These are phyloP conservation scores for Gossypium schwendimanii DNA, from an alignment of 441 rosid species.

Conservation along the genomic window DNA sequence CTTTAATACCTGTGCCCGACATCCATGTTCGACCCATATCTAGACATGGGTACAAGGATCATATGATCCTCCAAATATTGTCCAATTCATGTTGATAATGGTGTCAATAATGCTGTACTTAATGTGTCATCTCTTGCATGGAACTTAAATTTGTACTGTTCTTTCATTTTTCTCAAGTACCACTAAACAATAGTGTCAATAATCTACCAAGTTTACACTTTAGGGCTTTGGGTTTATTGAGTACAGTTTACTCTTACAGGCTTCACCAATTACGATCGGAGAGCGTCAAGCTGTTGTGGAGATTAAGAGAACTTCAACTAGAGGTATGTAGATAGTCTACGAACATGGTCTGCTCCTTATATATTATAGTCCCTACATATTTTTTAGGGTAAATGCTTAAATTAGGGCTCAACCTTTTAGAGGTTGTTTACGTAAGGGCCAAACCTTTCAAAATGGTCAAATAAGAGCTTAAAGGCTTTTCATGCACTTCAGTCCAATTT, in stretches of 20 bases:
- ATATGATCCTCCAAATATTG: too few relatives aligned
- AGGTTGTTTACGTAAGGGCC: background rate
- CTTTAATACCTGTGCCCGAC: too few relatives aligned
- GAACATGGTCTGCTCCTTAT: background rate
- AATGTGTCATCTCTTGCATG: background rate
- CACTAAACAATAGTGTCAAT: background rate
- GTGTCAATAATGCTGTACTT: background rate
- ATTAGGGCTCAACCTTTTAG: background rate
- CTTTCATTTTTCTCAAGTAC: background rate
- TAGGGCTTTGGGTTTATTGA: background rate
- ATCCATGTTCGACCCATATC: too few relatives aligned
- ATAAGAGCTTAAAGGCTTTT: too few relatives aligned
- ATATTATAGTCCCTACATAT: background rate
- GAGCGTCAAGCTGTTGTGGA: conserved; percentile 45
- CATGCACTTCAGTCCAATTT: too few relatives aligned
- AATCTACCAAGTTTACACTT: background rate
- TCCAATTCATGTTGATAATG: too few relatives aligned
- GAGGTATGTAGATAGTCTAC: conserved; percentile 28
- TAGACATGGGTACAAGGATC: too few relatives aligned
- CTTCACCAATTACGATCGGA: conserved; percentile 48
- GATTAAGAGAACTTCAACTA: conserved; percentile 45
- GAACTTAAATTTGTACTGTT: background rate
- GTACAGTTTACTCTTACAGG: conserved; percentile 29
- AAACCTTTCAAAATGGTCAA: too few relatives aligned
- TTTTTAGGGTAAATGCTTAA: background rate